A percentile compares a stretch with the other conserved stretches of the same genome.
phyloP scores from a whole-genome alignment of 805 yeast species.

The Phaffomyces opuntiae region DNA sequence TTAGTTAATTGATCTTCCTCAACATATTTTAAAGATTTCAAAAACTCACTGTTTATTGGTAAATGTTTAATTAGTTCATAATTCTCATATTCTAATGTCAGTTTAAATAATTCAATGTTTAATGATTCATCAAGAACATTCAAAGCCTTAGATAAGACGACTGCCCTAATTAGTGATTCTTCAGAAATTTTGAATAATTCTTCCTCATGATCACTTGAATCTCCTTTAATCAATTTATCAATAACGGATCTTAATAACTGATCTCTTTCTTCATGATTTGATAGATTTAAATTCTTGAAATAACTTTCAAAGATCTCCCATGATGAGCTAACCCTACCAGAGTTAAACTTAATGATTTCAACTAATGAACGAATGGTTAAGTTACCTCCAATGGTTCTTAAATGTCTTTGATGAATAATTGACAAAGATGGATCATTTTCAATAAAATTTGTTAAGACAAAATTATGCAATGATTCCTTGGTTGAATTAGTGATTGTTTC shows the following conservation, averaged over 20 bases:
- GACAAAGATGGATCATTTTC: conserved; percentile 26
- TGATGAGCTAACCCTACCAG: conserved; percentile 46
- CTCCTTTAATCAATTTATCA: conserved; percentile 16
- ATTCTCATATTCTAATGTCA: conserved; percentile 1
- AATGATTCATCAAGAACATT: not conserved
- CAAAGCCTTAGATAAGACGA: not conserved
- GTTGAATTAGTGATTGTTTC: not conserved
- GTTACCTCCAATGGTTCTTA: conserved; percentile 17
- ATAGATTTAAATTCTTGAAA: conserved; percentile 6
- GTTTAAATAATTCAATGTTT: conserved; percentile 1
- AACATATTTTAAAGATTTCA: not conserved
- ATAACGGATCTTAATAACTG: conserved; percentile 25
- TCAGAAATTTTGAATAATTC: conserved; percentile 3
- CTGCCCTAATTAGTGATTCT: conserved; percentile 1
- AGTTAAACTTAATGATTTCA: conserved; percentile 36
- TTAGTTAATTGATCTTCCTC: conserved; percentile 1
- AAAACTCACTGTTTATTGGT: not conserved
- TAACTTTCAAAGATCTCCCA: conserved; percentile 38
- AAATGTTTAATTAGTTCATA: not conserved
- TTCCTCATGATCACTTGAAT: conserved; percentile 8
- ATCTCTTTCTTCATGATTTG: conserved; percentile 12
- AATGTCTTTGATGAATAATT: conserved; percentile 23
- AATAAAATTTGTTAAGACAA: conserved; percentile 18
- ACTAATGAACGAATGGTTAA: conserved; percentile 21
- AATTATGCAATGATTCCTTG: conserved; percentile 14